Conservation (phyloP, 2,329 filamentous ascomycete genomes). For the Aspergillus ochraceoroseus region DNA sequence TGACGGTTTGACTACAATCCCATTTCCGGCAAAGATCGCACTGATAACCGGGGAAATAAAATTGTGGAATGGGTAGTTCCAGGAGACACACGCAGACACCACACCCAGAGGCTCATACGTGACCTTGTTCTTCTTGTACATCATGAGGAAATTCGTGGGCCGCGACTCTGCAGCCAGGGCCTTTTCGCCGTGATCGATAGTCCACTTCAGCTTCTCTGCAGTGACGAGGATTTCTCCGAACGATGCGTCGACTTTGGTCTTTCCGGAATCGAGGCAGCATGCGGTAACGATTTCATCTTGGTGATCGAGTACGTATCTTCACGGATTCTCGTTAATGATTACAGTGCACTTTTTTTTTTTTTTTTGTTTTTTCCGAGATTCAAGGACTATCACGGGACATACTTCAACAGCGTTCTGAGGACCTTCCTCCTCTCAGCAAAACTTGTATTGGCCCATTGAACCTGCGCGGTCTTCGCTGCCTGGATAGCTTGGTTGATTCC, state of each 20-base stretch:
- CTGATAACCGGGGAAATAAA: constrained; percentile 86
- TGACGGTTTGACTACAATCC: constrained; percentile 85
- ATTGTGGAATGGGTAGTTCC: constrained; percentile 98
- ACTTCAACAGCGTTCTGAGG: constrained; percentile 70
- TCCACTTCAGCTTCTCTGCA: constrained; percentile 91
- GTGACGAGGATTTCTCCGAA: constrained; percentile 94
- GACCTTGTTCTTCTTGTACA: constrained; percentile 89
- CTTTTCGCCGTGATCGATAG: constrained; percentile 80
- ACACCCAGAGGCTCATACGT: constrained; percentile 89
- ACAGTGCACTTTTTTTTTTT: no score
- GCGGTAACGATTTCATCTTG: constrained; percentile 80
- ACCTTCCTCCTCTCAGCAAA: constrained; percentile 75
- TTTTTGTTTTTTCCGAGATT: no score
- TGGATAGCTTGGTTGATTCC: constrained; percentile 75
- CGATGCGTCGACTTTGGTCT: constrained; percentile 90
- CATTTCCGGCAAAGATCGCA: constrained; percentile 85
- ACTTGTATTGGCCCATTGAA: constrained; percentile 68
- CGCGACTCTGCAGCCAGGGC: constrained; percentile 66
- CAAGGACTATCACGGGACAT: no score
- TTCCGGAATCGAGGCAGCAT: constrained; percentile 88
- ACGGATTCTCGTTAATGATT: no score
- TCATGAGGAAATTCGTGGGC: constrained; percentile 88
- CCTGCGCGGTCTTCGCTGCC: constrained; percentile 68
- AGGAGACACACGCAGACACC: constrained; percentile 85
- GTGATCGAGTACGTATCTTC: constrained; percentile 72